Evolutionary conservation across 345 rosid species (phyloP).

Genomic region (Bretschneidera sinensis): DNA sequence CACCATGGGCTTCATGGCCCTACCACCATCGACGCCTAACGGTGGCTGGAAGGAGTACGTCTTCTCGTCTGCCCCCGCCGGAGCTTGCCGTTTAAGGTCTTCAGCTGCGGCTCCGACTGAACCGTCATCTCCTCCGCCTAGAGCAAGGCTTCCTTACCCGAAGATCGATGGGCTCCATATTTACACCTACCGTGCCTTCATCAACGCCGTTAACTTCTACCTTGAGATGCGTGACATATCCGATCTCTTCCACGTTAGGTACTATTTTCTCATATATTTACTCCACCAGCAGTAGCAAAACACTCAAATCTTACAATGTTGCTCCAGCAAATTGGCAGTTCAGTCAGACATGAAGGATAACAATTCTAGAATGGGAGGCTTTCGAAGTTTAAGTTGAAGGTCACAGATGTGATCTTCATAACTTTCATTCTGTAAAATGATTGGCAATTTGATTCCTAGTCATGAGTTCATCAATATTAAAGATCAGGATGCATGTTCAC

Average conservation of each 20-base stretch:
- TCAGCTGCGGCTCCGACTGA: conserved; percentile 3
- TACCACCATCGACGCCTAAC: conserved; percentile 8
- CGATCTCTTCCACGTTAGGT: conserved; percentile 48
- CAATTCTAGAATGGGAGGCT: conserved; percentile 60
- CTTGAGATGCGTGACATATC: conserved; percentile 35
- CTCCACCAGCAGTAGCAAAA: conserved; percentile 51
- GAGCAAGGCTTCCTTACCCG: conserved; percentile 42
- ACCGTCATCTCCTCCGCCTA: conserved; percentile 14
- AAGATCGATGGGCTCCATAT: conserved; percentile 54
- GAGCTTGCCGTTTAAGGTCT: conserved; percentile 6
- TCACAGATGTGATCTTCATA: too few relatives aligned
- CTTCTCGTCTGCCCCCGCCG: conserved; percentile 13
- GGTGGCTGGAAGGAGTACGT: conserved; percentile 37
- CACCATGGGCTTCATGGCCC: conserved; percentile 39
- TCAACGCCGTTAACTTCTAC: conserved; percentile 49
- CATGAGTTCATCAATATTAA: background rate
- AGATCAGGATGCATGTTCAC: conserved; percentile 8
- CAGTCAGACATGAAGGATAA: conserved; percentile 82
- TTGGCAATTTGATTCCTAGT: too few relatives aligned
- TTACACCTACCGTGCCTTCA: conserved; percentile 39
- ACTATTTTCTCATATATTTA: too few relatives aligned
- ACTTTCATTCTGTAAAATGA: too few relatives aligned
- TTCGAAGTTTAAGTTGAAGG: too few relatives aligned
- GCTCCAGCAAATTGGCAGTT: conserved; percentile 82
- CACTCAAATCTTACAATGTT: conserved; percentile 71